A percentile compares a stretch with the other conserved stretches of the same genome.
Evolutionary conservation across 2,329 filamentous ascomycete species (phyloP).

Genomic region (Tolypocladium sp.): DNA sequence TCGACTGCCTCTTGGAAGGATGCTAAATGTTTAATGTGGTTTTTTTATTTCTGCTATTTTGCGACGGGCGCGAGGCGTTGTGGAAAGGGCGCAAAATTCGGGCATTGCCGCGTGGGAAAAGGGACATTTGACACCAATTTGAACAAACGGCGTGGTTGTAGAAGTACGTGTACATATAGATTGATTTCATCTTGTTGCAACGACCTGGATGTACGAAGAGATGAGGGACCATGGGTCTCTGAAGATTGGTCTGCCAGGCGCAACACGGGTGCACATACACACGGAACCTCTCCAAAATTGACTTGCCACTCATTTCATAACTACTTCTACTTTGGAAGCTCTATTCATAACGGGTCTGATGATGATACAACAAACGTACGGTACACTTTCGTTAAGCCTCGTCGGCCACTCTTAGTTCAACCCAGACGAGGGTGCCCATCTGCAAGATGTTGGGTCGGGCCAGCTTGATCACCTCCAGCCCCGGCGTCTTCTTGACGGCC

Average conservation of each 20-base stretch:
- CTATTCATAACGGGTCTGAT: background rate
- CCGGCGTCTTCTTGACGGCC: conserved; percentile 37
- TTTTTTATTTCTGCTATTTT: conserved; percentile 6
- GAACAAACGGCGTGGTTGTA: conserved; percentile 11
- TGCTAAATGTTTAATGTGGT: conserved; percentile 41
- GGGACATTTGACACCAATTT: background rate
- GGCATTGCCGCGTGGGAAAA: background rate
- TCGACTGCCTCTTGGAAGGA: conserved; percentile 76
- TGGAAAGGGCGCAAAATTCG: background rate
- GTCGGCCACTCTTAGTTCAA: conserved; percentile 41
- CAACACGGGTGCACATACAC: conserved; percentile 3
- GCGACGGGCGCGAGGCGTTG: conserved; percentile 12
- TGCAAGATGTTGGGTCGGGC: conserved; percentile 43
- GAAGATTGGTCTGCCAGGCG: background rate
- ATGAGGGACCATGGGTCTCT: background rate
- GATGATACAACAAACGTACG: background rate
- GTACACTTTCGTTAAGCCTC: conserved; percentile 4
- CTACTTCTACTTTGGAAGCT: background rate
- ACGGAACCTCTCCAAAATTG: conserved; percentile 1
- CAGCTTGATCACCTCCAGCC: conserved; percentile 47
- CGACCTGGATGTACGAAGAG: conserved; percentile 10
- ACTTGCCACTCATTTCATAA: conserved; percentile 7
- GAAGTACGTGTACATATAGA: conserved; percentile 22
- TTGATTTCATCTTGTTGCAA: conserved; percentile 11
- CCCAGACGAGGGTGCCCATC: conserved; percentile 47